Evolutionary conservation across 306 rosid species (phyloP), one percentile per base, ranked within the genome.

Genomic region (Quercus robur): DNA sequence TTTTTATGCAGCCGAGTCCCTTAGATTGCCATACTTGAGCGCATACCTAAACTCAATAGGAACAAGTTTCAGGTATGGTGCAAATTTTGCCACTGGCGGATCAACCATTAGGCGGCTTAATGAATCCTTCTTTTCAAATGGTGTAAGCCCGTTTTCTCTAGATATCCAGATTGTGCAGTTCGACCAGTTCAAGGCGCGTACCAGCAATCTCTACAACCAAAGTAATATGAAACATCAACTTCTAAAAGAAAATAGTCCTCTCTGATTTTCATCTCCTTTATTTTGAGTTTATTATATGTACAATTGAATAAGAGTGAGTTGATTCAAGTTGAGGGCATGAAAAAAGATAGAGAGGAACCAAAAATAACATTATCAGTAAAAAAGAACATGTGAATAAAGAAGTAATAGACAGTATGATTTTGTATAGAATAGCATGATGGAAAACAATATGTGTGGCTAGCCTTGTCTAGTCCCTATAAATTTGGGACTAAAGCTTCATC

Each of bases 61-160:
- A 64, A 70, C 97, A 56, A 94, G 80, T 57, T 94, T 89, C 41
- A 69, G 86, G n/a, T 86, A 89, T 0, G 97, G 97, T 20, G 98
- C 97, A 1, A 94, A 94, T 78, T 94, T 94, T n/a, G 98, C 94
- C 0, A 88, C 91, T 7, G 94, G 97, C 21, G 90, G 97, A 75
- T 74, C 97, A 38, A 94, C 93, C 19, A 83, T 92, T 23, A 75
- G 88, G 84, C 63, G 84, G 12, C 87, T 82, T 52, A 89, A 94
- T 52, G 93, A 41, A 63, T 86, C 97, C 0, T 74, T 64, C 81
- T 94, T 86, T 51, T 76, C 75, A 6, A 80, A 80, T 19, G 94
- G 95, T 0, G 89, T 89, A 3, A 82, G 88, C 52, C 97, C 98
- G 1, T 92, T 94, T 83, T 33, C 78, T 33, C 89, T 92, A 21